Evolutionary conservation across 2,329 filamentous ascomycete species (phyloP).

Genomic region (Pseudogymnoascus pannorum): DNA sequence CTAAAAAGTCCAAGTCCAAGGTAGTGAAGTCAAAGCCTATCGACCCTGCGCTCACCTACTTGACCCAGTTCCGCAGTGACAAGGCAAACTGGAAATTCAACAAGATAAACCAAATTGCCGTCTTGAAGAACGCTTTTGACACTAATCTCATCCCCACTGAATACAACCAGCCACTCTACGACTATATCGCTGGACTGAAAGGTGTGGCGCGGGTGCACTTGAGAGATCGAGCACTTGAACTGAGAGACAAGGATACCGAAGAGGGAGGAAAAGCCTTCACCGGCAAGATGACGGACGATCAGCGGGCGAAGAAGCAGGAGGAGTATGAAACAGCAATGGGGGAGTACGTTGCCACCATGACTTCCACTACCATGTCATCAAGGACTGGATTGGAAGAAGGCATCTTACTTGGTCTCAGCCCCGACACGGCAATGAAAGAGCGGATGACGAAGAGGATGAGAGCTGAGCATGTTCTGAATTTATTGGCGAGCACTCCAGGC

Average conservation of each 20-base stretch:
- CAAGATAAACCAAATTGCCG: slow-evolving; percentile 79
- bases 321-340: slow-evolving; percentile 46
- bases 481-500: slow-evolving; percentile 39
- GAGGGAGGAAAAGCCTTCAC: slow-evolving; percentile 40
- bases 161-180: slow-evolving; percentile 62
- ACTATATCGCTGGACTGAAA: slow-evolving; percentile 74
- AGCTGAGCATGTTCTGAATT: slow-evolving; percentile 49
- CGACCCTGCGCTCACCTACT: slow-evolving; percentile 65
- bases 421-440: slow-evolving; percentile 45
- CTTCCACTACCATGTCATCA: slow-evolving; percentile 15
- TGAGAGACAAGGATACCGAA: slow-evolving; percentile 50
- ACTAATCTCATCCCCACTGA: slow-evolving; percentile 60
- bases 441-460: slow-evolving; percentile 57
- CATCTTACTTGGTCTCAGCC: slow-evolving; percentile 25
- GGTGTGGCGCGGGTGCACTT: slow-evolving; percentile 66
- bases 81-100: slow-evolving; percentile 86
- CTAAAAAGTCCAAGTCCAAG: slow-evolving; percentile 17
- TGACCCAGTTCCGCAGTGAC: slow-evolving; percentile 65
- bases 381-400: slow-evolving; percentile 26
- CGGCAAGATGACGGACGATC: slow-evolving; percentile 38
- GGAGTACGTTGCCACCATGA: slow-evolving; percentile 26
- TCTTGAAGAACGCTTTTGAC: slow-evolving; percentile 77
- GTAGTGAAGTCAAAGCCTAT: slow-evolving; percentile 29
- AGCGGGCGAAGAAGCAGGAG: slow-evolving; percentile 42
- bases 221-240: slow-evolving; percentile 55